Evolutionary conservation across 371 early-diverging fungal species (phyloP).

Genomic region (Mortierella sp.): DNA sequence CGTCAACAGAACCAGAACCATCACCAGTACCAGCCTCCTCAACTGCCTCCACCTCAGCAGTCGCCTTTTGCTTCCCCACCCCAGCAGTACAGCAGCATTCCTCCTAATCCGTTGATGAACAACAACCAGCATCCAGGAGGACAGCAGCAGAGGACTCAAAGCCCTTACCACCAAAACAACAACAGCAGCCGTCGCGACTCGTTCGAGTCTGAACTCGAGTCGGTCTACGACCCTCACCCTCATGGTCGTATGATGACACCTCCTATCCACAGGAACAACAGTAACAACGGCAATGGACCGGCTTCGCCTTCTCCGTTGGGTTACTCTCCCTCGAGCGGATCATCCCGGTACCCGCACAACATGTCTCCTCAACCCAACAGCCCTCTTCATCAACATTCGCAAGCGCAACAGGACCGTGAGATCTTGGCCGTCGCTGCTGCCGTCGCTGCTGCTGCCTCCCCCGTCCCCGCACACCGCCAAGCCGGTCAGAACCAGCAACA

Average conservation of each 20-base stretch:
- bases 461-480: constrained; percentile 23
- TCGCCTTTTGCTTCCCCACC: constrained; percentile 1
- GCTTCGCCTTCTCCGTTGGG: not conserved
- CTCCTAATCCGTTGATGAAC: constrained; percentile 11
- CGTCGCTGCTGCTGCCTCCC: constrained; percentile 27
- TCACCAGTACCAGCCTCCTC: constrained; percentile 39
- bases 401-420: constrained; percentile 22
- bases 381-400: constrained; percentile 3
- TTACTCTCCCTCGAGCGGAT: constrained; percentile 20
- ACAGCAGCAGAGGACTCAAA: constrained; percentile 2
- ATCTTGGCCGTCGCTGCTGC: constrained; percentile 38
- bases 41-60: constrained; percentile 17
- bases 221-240: constrained; percentile 44
- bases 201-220: constrained; percentile 47
- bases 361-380: constrained; percentile 24
- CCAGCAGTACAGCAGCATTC: constrained; percentile 16
- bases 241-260: constrained; percentile 9
- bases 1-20: constrained; percentile 13
- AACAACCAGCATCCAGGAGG: constrained; percentile 14
- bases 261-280: not conserved
- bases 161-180: constrained; percentile 21
- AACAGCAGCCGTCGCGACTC: constrained; percentile 28
- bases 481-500: not conserved
- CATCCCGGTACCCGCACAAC: constrained; percentile 29
- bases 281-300: constrained; percentile 4